These are phyloP conservation scores for Echria macrotheca DNA, from an alignment of 495 filamentous ascomycete species.

Conservation along the genomic window DNA sequence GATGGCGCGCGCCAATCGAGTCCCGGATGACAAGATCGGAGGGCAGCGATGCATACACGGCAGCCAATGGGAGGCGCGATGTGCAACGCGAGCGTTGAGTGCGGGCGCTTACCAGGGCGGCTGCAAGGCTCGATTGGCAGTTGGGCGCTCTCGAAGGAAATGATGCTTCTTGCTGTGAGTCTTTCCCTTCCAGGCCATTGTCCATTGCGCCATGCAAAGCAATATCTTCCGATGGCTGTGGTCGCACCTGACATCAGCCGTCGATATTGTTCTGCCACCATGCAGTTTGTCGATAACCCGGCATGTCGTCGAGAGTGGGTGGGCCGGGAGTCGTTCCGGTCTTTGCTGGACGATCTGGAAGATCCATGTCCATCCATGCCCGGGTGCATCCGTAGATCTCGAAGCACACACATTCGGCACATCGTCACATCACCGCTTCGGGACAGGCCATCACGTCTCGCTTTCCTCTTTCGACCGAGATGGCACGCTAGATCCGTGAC, in stretches of 20 bases:
- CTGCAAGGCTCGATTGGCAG: constrained; percentile 23
- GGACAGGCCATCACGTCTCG: not conserved
- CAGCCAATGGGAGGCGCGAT: constrained; percentile 22
- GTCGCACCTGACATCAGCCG: constrained; percentile 3
- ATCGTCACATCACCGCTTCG: not conserved
- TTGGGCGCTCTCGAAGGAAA: no score
- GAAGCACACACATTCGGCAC: not conserved
- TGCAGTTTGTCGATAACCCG: no score
- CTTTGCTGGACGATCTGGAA: no score
- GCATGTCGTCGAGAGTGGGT: no score
- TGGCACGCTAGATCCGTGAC: not conserved
- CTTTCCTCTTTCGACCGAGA: not conserved
- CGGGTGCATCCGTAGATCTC: not conserved
- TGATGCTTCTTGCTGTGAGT: no score
- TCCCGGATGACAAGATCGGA: constrained; percentile 8
- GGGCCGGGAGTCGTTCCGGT: no score
- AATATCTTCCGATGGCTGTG: constrained; percentile 2
- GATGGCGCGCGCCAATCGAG: constrained; percentile 32
- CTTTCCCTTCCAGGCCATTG: no score
- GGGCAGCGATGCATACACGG: constrained; percentile 8
- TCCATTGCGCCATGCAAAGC: no score
- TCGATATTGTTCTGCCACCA: not conserved
- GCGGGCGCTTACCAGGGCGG: constrained; percentile 30
- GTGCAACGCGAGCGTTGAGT: constrained; percentile 15
- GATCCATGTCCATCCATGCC: not conserved